phyloP scores from a whole-genome alignment of 2,329 filamentous ascomycete genomes.

The Verticillium dahliae region DNA sequence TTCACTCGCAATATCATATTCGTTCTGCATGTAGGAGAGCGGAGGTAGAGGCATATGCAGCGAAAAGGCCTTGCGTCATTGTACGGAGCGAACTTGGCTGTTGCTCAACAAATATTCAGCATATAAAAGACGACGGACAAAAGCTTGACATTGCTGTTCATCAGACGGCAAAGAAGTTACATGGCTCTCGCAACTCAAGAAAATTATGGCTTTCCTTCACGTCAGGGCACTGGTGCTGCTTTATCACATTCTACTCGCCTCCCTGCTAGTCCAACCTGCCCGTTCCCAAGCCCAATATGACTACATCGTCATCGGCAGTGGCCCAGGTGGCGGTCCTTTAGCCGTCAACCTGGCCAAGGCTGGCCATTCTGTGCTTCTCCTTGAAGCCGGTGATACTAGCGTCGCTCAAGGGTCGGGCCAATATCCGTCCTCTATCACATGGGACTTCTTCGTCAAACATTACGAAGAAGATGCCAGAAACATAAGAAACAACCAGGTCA shows the following conservation, averaged over 20 bases:
- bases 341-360: conserved; percentile 47
- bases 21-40: background rate
- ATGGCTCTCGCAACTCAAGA: background rate
- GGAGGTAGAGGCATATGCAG: background rate
- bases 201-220: background rate
- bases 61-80: background rate
- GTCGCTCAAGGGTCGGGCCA: background rate
- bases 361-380: conserved; percentile 46
- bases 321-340: conserved; percentile 46
- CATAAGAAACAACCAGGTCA: conserved; percentile 9
- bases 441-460: conserved; percentile 14
- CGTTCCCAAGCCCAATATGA: conserved; percentile 32
- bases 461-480: conserved; percentile 11
- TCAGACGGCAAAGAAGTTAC: too few species aligned
- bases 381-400: conserved; percentile 45
- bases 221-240: background rate
- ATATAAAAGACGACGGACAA: background rate
- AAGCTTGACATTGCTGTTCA: too few species aligned
- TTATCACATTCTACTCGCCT: background rate
- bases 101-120: too few species aligned
- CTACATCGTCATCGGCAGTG: conserved; percentile 52
- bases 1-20: background rate
- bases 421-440: conserved; percentile 13
- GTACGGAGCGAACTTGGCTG: background rate
- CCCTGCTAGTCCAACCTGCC: background rate